Percentiles rank a stretch among this genome's conserved stretches.
Conservation (phyloP, 2,329 filamentous ascomycete species). For the Epichloe coenophiala region DNA sequence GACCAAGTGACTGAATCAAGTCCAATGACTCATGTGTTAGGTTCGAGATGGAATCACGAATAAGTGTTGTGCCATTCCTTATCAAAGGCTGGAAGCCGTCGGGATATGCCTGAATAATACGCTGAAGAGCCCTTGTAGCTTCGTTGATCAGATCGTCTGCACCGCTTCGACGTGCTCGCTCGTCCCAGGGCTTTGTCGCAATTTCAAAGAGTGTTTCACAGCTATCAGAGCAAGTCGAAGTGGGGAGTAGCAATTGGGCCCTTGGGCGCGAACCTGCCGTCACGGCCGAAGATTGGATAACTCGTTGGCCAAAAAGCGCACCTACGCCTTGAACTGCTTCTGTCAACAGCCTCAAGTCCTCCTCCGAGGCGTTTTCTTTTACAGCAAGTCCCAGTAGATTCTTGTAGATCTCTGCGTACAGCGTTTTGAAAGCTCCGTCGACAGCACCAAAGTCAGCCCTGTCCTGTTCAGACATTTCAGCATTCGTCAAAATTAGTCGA, state of each 20-base stretch:
- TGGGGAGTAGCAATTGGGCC: constrained; percentile 19
- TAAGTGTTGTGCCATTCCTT: constrained; percentile 13
- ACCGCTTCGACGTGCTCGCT: constrained; percentile 8
- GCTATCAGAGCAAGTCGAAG: constrained; percentile 23
- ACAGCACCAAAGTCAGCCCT: constrained; percentile 23
- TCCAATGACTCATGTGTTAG: constrained; percentile 11
- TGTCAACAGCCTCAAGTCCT: constrained; percentile 27
- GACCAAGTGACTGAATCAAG: constrained; percentile 23
- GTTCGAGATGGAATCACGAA: constrained; percentile 13
- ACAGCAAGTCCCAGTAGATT: constrained; percentile 19
- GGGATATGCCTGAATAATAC: constrained; percentile 22
- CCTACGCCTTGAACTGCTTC: constrained; percentile 33
- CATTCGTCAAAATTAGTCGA: constrained; percentile 25
- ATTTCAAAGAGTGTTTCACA: constrained; percentile 22
- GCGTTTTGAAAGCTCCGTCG: constrained; percentile 23
- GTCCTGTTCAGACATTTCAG: constrained; percentile 21
- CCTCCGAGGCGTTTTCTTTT: constrained; percentile 17
- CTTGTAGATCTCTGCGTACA: constrained; percentile 32
- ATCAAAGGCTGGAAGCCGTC: constrained; percentile 22
- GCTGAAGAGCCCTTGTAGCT: constrained; percentile 26
- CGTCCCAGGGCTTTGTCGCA: constrained; percentile 12
- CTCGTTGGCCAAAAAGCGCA: constrained; percentile 28
- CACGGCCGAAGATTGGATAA: not conserved
- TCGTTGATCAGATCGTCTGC: constrained; percentile 28
- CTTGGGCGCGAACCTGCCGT: not conserved